These are phyloP conservation scores for Suhomyces vadensis DNA, from an alignment of 805 yeast species.

Conservation along the genomic window DNA sequence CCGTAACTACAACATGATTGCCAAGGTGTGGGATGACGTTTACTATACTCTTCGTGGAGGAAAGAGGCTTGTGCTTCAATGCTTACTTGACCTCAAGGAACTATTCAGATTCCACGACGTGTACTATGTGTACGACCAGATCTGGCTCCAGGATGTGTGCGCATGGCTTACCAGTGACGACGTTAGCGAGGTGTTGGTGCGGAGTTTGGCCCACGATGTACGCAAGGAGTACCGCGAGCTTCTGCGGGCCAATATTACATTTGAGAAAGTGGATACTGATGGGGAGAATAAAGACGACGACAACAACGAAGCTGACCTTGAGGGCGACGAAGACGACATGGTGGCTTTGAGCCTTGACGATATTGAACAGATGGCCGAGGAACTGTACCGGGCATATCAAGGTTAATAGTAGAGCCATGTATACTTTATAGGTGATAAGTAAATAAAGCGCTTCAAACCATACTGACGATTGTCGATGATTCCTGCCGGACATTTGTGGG, in stretches of 20 bases:
- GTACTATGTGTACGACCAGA: slow-evolving; percentile 78
- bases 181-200: slow-evolving; percentile 58
- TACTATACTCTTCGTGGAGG: slow-evolving; percentile 67
- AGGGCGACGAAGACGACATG: slow-evolving; percentile 30
- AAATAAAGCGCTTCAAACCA: neutral
- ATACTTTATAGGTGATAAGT: neutral
- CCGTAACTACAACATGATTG: slow-evolving; percentile 61
- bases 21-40: slow-evolving; percentile 74
- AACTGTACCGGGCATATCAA: slow-evolving; percentile 20
- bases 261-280: slow-evolving; percentile 48
- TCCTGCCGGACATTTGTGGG: too few relatives aligned
- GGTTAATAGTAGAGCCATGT: neutral
- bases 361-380: slow-evolving; percentile 59
- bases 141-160: slow-evolving; percentile 74
- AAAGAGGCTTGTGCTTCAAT: slow-evolving; percentile 59
- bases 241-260: slow-evolving; percentile 49
- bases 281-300: slow-evolving; percentile 12
- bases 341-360: slow-evolving; percentile 52
- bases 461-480: too few relatives aligned
- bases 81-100: slow-evolving; percentile 63
- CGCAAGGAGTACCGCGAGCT: slow-evolving; percentile 42
- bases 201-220: slow-evolving; percentile 68
- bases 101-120: slow-evolving; percentile 80
- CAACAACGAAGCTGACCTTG: slow-evolving; percentile 27
- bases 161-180: slow-evolving; percentile 68